Base-by-base conservation (phyloP, 2,329 filamentous ascomycete genomes). In the Alternaria sp. region DNA sequence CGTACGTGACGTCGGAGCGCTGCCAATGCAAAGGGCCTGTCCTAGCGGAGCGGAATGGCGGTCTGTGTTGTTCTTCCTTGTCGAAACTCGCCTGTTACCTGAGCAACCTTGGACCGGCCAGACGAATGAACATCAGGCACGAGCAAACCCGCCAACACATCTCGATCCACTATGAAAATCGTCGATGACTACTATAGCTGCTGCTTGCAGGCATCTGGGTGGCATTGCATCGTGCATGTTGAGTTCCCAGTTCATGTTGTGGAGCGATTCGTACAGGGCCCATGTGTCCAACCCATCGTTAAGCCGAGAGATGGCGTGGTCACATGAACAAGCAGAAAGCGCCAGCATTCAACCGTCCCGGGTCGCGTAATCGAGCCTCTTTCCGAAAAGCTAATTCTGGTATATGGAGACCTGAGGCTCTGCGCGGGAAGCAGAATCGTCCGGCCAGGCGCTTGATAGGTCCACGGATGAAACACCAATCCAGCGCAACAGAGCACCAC, bases 371-470 rank as follows among this genome's bases (percentile, higher is more conserved):
- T 33, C 34, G 21, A 34, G 45, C 41, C 46, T 51, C 46, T 31
- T 36, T 10, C 23, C 17, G 50, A 31, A 29, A 33, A 21, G 26
- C 45, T 60, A 53, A 57, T 62, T 53, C 48, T 51, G 51, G 60
- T 55, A 36, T 50, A 39, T 57, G 52, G 44, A 48, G 61, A 41
- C 31, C 49, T 46, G 52, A 52, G 61, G 36, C 44, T 53, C 41
- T 59, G 58, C 54, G 39, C 53, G 52, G 34, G 41, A 42, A 39
- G 34, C 40, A 55, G 46, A 51, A 26, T 54, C 54, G 62, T 61
- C 58, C 37, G 54, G 64, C 62, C 67, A 70, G 67, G 61, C 71
- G 70, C 68, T 62, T 58, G 51, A 74, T 72, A 72, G 72, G 72
- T 40, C 53, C 29, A 23, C 26, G 23, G 44, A 53, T 72, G 72